Evolutionary conservation across 2,329 filamentous ascomycete genomes (phyloP).

Genomic region (Penicillium palitans): DNA sequence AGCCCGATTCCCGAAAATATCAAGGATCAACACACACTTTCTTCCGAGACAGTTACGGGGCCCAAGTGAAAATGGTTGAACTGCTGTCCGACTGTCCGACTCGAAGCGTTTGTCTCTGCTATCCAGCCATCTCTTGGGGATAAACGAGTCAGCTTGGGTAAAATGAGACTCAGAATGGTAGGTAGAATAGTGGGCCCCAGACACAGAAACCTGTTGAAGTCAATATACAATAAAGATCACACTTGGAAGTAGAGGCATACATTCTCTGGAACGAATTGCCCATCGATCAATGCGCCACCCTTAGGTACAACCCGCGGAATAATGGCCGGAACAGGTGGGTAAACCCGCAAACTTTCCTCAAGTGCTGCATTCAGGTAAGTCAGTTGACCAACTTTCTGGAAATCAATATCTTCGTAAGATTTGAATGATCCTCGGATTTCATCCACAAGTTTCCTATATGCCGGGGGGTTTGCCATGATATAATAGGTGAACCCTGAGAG

Average conservation of each 20-base stretch:
- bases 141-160: conserved; percentile 27
- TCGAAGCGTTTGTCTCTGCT: conserved; percentile 19
- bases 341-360: conserved; percentile 45
- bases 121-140: conserved; percentile 33
- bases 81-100: conserved; percentile 16
- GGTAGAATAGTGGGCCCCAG: conserved; percentile 15
- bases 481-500: conserved; percentile 42
- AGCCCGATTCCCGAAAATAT: conserved; percentile 13
- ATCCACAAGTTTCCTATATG: conserved; percentile 11
- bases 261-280: conserved; percentile 35
- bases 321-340: conserved; percentile 43
- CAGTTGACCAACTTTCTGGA: conserved; percentile 32
- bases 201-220: conserved; percentile 9
- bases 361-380: conserved; percentile 43
- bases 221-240: not conserved
- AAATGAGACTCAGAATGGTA: conserved; percentile 25
- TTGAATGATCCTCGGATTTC: conserved; percentile 25
- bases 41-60: conserved; percentile 31
- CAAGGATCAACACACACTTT: conserved; percentile 21
- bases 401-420: conserved; percentile 35
- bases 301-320: conserved; percentile 37
- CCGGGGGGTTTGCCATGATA: conserved; percentile 31
- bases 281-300: conserved; percentile 40
- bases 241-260: conserved; percentile 13
- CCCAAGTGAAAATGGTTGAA: conserved; percentile 30